These are phyloP conservation scores for Crucibulum laeve DNA, from an alignment of 768 basidiomycete genomes.

Conservation along the genomic window DNA sequence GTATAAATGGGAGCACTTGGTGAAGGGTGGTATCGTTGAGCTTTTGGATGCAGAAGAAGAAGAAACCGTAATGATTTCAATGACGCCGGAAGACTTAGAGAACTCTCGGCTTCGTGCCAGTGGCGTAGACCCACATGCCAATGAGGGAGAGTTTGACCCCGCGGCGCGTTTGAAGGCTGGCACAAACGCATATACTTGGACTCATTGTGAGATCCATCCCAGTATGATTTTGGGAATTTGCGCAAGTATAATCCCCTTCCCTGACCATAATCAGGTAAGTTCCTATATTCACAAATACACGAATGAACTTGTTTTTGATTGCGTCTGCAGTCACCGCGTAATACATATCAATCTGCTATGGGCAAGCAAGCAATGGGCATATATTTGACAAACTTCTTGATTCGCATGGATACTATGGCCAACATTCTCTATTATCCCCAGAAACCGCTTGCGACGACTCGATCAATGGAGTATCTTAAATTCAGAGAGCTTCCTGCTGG, in stretches of 20 bases:
- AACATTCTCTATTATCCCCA: conserved; percentile 99
- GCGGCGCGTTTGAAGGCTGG: conserved; percentile 85
- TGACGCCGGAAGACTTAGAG: conserved; percentile 96
- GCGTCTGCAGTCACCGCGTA: conserved; percentile 84
- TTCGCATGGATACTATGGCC: conserved; percentile 99
- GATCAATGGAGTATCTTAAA: conserved; percentile 98
- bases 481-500: conserved; percentile 98
- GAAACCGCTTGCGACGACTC: conserved; percentile 97
- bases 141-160: conserved; percentile 75
- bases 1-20: conserved; percentile 80
- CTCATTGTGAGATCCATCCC: conserved; percentile 99
- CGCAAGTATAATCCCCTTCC: conserved; percentile 99
- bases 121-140: conserved; percentile 52
- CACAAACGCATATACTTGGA: conserved; percentile 88
- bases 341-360: conserved; percentile 99
- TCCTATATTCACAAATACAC: too few relatives aligned
- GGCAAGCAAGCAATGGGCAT: conserved; percentile 99
- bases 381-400: conserved; percentile 95
- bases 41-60: conserved; percentile 97
- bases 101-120: conserved; percentile 66
- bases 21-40: conserved; percentile 89
- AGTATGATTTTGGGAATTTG: conserved; percentile 99
- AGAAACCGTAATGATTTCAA: conserved; percentile 99
- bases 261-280: conserved; percentile 97
- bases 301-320: too few relatives aligned